Base-by-base conservation (phyloP, 495 filamentous ascomycete species). In the Astrothelium macrocarpum region DNA sequence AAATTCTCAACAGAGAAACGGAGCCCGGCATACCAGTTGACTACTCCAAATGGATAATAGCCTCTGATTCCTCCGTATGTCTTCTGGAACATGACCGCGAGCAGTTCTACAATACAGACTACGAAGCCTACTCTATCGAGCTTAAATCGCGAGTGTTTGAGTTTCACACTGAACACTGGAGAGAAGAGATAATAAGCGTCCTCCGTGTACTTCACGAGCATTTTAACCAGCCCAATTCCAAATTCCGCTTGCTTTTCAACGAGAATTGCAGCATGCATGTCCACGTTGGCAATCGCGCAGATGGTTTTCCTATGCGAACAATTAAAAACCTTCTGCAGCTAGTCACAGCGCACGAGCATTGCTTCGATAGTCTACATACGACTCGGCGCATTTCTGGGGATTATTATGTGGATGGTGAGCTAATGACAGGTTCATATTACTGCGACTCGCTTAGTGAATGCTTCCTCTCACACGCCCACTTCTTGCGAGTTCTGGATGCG, bases 301-400 rank as follows among this genome's bases (percentile, higher is more conserved):
- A 66, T 1, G 62, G 59, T n/a, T 75, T 76, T 53, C 46, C 67
- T 2, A 46, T 72, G 1, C 56, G 62, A 1, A 68, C 67, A 0
- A 36, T 76, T 1, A 73, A 72, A 42, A 76, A 74, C n/a, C 53
- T 78, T 1, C 63, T 72, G 5, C 63, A 67, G 7, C 72, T 79
- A 18, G 62, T 74, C 2, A 78, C 71, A 63, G 73, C 74, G 14
- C 75, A 75, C 32, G 75, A 77, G 49, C 73, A 71, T 0, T 69
- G 72, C 45, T 25, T 79, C 11, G 71, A 75, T 31, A 66, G 64
- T 16, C 60, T 81, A 0, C 78, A 79, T 62, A 65, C 65, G 26
- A 5, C 26, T 11, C 10, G 34, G 2, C 60, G 67, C 23, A 66
- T 63, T 64, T 23, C 10, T 16, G 49, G 49, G 7, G 16, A 28